A percentile compares a stretch with the other conserved stretches of the same genome.
These are phyloP conservation scores for Cyclanthera cordifolia DNA, from an alignment of 306 rosid species.

Conservation along the genomic window DNA sequence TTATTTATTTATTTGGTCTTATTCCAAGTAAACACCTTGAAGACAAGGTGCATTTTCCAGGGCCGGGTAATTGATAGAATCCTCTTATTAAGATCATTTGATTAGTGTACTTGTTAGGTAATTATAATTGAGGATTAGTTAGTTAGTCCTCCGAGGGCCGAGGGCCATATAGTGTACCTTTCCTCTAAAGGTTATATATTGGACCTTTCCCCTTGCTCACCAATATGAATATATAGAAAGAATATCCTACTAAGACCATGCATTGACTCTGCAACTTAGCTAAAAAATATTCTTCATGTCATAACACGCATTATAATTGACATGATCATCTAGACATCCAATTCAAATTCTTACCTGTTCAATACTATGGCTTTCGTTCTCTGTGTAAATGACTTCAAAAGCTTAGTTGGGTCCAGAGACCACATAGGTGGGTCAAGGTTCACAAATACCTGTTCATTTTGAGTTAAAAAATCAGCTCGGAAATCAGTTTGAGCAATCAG, in stretches of 20 bases:
- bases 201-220: too few relatives aligned
- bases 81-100: too few relatives aligned
- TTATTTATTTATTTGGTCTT: too few relatives aligned
- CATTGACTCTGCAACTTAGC: neutral
- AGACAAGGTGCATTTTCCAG: too few relatives aligned
- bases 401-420: slow-evolving; percentile 54
- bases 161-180: too few relatives aligned
- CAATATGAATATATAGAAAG: too few relatives aligned
- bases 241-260: neutral
- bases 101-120: too few relatives aligned
- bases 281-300: neutral
- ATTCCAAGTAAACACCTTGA: too few relatives aligned
- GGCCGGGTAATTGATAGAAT: too few relatives aligned
- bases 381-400: slow-evolving; percentile 39
- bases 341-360: slow-evolving; percentile 50
- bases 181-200: too few relatives aligned
- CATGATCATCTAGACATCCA: neutral
- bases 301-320: neutral
- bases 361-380: slow-evolving; percentile 66
- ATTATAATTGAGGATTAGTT: too few relatives aligned
- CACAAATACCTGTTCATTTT: slow-evolving; percentile 41
- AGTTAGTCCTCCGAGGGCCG: too few relatives aligned
- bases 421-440: slow-evolving; percentile 73
- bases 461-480: slow-evolving; percentile 6
- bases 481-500: neutral